These are phyloP conservation scores for Vitis hybrid DNA, from an alignment of 177 flowering plant genomes.

Conservation along the genomic window DNA sequence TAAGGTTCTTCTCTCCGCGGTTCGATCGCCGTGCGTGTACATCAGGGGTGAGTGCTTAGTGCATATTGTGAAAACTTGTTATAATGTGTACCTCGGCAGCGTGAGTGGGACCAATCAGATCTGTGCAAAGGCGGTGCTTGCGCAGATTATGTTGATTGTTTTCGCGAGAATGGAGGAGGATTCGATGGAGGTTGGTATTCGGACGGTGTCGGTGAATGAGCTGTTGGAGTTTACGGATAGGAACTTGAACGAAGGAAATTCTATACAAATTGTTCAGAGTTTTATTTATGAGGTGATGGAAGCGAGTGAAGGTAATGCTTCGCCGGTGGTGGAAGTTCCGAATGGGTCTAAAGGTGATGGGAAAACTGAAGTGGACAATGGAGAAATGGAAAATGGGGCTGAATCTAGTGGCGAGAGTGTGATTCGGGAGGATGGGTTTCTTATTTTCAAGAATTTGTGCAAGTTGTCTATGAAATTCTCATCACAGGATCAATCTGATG, in stretches of 20 bases:
- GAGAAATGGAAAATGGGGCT: constrained; percentile 16
- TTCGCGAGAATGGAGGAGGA: constrained; percentile 75
- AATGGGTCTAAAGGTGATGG: constrained; percentile 6
- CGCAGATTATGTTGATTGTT: constrained; percentile 84
- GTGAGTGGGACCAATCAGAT: constrained; percentile 83
- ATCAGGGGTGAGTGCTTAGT: constrained; percentile 70
- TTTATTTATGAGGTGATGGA: constrained; percentile 70
- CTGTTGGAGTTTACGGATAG: constrained; percentile 80
- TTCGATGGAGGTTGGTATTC: constrained; percentile 42
- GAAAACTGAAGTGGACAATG: constrained; percentile 17
- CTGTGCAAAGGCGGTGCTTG: constrained; percentile 86
- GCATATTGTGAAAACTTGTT: constrained; percentile 73
- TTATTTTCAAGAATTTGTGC: constrained; percentile 81
- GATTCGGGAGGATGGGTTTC: constrained; percentile 84
- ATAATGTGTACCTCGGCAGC: constrained; percentile 88
- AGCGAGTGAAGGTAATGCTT: constrained; percentile 26
- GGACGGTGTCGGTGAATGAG: constrained; percentile 52
- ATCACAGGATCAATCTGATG: constrained; percentile 79
- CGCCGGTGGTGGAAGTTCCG: too few relatives aligned
- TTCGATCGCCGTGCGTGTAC: constrained; percentile 56
- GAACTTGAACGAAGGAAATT: constrained; percentile 73
- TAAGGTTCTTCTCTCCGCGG: constrained; percentile 50
- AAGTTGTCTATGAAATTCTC: constrained; percentile 96
- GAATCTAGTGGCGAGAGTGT: constrained; percentile 45
- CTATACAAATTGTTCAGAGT: constrained; percentile 68